Evolutionary conservation across 306 rosid genomes (phyloP).

Genomic region (Corylus avellana): DNA sequence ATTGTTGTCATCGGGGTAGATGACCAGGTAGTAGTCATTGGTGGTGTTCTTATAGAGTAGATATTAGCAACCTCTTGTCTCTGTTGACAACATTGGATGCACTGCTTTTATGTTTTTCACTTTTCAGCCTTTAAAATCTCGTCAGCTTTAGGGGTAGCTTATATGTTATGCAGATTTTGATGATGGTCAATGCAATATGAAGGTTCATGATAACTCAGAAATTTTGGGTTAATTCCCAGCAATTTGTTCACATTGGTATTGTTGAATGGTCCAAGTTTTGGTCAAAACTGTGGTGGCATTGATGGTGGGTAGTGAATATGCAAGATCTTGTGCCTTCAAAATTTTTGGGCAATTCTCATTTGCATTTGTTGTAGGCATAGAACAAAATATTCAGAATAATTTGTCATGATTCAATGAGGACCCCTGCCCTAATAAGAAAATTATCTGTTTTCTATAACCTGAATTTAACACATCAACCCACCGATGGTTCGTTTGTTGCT

Average conservation of each 20-base stretch:
- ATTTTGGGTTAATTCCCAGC: background rate
- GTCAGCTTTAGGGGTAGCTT: slow-evolving; percentile 6
- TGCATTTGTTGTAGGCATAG: background rate
- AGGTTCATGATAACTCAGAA: background rate
- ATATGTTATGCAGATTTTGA: slow-evolving; percentile 13
- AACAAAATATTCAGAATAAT: background rate
- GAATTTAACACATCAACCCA: background rate
- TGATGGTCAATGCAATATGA: background rate
- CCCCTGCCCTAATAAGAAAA: background rate
- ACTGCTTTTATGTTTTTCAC: slow-evolving; percentile 29
- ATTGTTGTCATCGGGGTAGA: slow-evolving; percentile 21
- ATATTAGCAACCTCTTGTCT: slow-evolving; percentile 23
- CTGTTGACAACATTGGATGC: slow-evolving; percentile 21
- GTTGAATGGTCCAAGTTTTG: background rate
- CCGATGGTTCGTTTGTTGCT: background rate
- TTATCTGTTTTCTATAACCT: background rate
- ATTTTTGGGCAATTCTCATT: background rate
- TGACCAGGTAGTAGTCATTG: slow-evolving; percentile 11
- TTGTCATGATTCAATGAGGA: background rate
- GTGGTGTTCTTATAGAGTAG: slow-evolving; percentile 20
- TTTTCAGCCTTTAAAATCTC: slow-evolving; percentile 5
- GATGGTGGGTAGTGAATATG: background rate
- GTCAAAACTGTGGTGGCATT: background rate
- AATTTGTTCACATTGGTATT: background rate
- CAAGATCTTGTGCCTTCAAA: background rate